Evolutionary conservation across 495 filamentous ascomycete species (phyloP).

Genomic region (Entonaema liquescens): DNA sequence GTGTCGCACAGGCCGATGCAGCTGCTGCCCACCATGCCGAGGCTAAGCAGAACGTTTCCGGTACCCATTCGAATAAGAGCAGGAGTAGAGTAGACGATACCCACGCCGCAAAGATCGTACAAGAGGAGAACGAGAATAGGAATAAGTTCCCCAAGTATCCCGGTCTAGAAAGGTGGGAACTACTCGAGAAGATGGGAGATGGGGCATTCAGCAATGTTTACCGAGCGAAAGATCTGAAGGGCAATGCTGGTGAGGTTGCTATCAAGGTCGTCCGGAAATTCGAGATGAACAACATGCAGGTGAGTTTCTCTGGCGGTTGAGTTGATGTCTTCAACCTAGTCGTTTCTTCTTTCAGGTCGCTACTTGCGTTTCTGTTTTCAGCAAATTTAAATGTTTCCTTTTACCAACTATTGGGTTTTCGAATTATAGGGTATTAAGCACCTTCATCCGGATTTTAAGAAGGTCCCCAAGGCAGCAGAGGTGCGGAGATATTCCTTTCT

Average conservation of each 20-base stretch:
- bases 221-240: constrained; percentile 76
- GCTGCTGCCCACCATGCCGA: constrained; percentile 63
- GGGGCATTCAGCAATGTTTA: constrained; percentile 99
- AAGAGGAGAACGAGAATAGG: constrained; percentile 85
- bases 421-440: constrained; percentile 77
- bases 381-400: constrained; percentile 41
- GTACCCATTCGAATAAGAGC: constrained; percentile 38
- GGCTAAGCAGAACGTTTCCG: constrained; percentile 44
- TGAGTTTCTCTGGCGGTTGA: constrained; percentile 62
- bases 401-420: constrained; percentile 54
- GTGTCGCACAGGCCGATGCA: constrained; percentile 70
- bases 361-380: constrained; percentile 44
- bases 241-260: constrained; percentile 80
- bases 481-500: constrained; percentile 73
- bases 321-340: constrained; percentile 35
- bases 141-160: constrained; percentile 91
- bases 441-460: constrained; percentile 95
- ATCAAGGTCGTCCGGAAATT: constrained; percentile 99
- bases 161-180: constrained; percentile 86
- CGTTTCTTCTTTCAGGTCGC: constrained; percentile 45
- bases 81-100: constrained; percentile 65
- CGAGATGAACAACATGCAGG: constrained; percentile 98
- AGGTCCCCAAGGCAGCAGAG: constrained; percentile 93
- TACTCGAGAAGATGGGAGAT: constrained; percentile 98
- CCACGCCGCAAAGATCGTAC: constrained; percentile 83